These are phyloP conservation scores for Nakaseomyces uthaithaninus DNA, from an alignment of 1,139 yeast genomes.

Conservation along the genomic window DNA sequence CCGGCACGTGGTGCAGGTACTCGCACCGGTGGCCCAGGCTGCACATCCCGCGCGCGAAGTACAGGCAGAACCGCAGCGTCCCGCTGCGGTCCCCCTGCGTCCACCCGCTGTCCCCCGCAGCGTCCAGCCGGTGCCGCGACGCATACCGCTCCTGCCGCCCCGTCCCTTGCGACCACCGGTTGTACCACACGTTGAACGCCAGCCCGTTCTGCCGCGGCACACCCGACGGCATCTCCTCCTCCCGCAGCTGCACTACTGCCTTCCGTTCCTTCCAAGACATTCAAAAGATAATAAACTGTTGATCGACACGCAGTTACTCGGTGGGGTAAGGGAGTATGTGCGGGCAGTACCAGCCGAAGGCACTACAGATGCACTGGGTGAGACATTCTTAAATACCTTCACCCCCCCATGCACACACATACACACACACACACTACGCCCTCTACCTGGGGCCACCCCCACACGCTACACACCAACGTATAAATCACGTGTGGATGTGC, in stretches of 20 bases:
- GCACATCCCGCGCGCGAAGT: constrained; percentile 87
- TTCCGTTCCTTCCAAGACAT: constrained; percentile 33
- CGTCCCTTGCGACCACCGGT: constrained; percentile 72
- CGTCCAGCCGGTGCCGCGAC: constrained; percentile 41
- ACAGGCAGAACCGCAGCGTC: constrained; percentile 54
- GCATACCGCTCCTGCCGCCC: constrained; percentile 39
- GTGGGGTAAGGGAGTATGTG: neutral
- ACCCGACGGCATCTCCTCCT: constrained; percentile 51
- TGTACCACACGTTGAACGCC: constrained; percentile 79
- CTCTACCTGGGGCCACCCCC: too few species aligned
- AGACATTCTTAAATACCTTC: neutral
- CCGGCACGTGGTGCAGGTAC: constrained; percentile 72
- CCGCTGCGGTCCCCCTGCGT: constrained; percentile 53
- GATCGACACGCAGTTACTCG: neutral
- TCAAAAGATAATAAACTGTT: too few species aligned
- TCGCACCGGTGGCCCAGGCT: constrained; percentile 66
- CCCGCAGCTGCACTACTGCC: constrained; percentile 69
- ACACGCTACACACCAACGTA: too few species aligned
- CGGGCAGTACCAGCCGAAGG: too few species aligned
- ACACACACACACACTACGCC: neutral
- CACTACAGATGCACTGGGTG: too few species aligned
- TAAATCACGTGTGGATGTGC: too few species aligned
- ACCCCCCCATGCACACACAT: neutral
- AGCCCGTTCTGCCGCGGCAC: constrained; percentile 76
- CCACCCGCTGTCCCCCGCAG: constrained; percentile 60